These are phyloP conservation scores for Lentinula sp. DNA, from an alignment of 768 basidiomycete species.

Conservation along the genomic window DNA sequence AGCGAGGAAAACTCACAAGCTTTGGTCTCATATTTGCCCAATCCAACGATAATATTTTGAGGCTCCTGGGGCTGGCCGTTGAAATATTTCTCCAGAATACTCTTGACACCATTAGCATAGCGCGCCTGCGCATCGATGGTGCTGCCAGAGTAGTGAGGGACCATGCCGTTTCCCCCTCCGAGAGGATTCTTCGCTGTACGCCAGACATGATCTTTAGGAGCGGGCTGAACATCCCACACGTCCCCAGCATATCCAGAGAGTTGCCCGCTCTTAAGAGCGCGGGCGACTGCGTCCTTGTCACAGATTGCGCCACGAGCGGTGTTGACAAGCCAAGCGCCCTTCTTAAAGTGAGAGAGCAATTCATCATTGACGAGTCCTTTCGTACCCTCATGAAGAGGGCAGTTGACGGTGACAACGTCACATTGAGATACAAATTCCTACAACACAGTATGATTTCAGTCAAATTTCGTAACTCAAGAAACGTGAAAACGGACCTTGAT, in stretches of 20 bases:
- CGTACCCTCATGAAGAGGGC: constrained; percentile 83
- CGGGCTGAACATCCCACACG: constrained; percentile 86
- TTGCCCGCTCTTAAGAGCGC: constrained; percentile 70
- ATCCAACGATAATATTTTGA: constrained; percentile 74
- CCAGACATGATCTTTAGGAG: constrained; percentile 84
- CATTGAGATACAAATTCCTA: constrained; percentile 53
- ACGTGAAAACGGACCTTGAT: constrained; percentile 48
- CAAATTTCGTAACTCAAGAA: not conserved
- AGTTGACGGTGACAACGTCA: constrained; percentile 83
- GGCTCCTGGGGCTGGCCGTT: constrained; percentile 60
- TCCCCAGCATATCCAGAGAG: constrained; percentile 61
- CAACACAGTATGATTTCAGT: not conserved
- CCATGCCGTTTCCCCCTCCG: constrained; percentile 86
- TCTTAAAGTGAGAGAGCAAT: constrained; percentile 84
- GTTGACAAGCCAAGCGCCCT: constrained; percentile 90
- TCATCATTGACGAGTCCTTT: constrained; percentile 76
- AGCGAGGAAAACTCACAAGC: constrained; percentile 27
- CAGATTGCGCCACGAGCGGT: constrained; percentile 91
- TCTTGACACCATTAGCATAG: constrained; percentile 69
- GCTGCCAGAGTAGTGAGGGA: constrained; percentile 83
- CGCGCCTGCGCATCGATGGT: constrained; percentile 86
- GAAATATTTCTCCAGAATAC: constrained; percentile 70
- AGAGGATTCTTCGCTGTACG: constrained; percentile 75
- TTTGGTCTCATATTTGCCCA: constrained; percentile 48
- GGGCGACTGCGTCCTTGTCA: constrained; percentile 75